A percentile compares a stretch with the other conserved stretches of the same genome.
Conservation (phyloP, 495 filamentous ascomycete genomes). For the Penicillium silybi region DNA sequence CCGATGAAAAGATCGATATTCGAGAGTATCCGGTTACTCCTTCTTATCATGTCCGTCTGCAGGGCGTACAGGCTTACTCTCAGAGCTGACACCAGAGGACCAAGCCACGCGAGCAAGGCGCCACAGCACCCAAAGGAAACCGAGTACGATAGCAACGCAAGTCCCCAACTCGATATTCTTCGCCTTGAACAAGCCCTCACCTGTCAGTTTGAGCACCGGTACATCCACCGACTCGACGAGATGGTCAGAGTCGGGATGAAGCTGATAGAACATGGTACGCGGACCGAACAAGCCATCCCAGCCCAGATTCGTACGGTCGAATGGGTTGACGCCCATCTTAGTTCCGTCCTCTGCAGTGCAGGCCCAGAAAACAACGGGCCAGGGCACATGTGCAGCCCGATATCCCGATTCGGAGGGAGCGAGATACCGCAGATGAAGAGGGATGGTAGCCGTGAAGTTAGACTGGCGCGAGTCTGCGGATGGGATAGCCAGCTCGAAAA, state of each 20-base stretch:
- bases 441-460: slow-evolving; percentile 72
- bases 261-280: slow-evolving; percentile 81
- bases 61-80: neutral
- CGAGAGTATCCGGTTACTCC: slow-evolving; percentile 2
- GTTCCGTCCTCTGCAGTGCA: slow-evolving; percentile 70
- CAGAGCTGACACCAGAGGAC: slow-evolving; percentile 15
- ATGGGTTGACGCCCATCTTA: slow-evolving; percentile 76
- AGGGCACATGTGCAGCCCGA: slow-evolving; percentile 49
- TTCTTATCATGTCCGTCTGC: slow-evolving; percentile 20
- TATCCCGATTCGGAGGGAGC: slow-evolving; percentile 51
- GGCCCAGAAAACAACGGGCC: slow-evolving; percentile 90
- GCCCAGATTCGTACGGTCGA: slow-evolving; percentile 77
- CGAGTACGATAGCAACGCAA: slow-evolving; percentile 60
- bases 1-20: slow-evolving; percentile 2
- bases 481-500: slow-evolving; percentile 67
- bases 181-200: slow-evolving; percentile 47
- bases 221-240: slow-evolving; percentile 62
- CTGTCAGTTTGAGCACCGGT: slow-evolving; percentile 59
- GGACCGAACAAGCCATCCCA: slow-evolving; percentile 83
- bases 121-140: slow-evolving; percentile 73
- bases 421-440: slow-evolving; percentile 87
- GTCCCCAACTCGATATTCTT: slow-evolving; percentile 68
- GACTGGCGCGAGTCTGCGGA: slow-evolving; percentile 7
- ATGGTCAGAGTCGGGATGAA: slow-evolving; percentile 52
- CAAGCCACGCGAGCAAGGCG: slow-evolving; percentile 50